Evolutionary conservation across 495 filamentous ascomycete genomes (phyloP).

Genomic region (Bacidia gigantensis): DNA sequence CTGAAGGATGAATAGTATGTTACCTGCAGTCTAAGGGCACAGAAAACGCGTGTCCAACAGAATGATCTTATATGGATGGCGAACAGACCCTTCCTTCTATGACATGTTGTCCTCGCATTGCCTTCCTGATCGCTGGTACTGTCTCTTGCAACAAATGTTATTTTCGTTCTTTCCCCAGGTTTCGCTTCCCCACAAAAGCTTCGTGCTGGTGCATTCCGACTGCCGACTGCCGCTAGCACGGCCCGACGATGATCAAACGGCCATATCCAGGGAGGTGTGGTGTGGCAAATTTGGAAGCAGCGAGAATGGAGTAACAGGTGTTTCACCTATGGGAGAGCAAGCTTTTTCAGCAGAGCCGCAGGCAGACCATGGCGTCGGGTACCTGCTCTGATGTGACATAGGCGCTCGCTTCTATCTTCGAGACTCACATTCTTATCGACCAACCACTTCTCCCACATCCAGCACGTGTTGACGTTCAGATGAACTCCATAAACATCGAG

Average conservation of each 20-base stretch:
- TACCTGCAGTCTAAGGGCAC: too few relatives aligned
- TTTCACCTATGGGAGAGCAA: neutral
- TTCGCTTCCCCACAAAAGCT: constrained; percentile 5
- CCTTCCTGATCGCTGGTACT: neutral
- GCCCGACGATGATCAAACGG: neutral
- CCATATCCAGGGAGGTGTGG: neutral
- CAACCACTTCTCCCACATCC: neutral
- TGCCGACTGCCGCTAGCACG: constrained; percentile 4
- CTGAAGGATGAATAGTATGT: too few relatives aligned
- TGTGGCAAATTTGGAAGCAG: neutral
- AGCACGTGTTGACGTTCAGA: neutral
- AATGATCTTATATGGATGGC: too few relatives aligned
- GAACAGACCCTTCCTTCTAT: too few relatives aligned
- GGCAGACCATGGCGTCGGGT: constrained; percentile 5
- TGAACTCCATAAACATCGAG: too few relatives aligned
- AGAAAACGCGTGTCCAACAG: too few relatives aligned
- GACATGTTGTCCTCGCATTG: neutral
- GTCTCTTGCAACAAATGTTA: neutral
- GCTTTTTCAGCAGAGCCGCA: neutral
- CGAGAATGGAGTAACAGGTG: neutral
- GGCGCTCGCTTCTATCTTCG: neutral
- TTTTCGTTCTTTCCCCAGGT: constrained; percentile 1
- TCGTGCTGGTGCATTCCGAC: neutral
- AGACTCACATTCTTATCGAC: neutral
- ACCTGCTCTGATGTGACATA: neutral